These are phyloP conservation scores for Lasiosphaeriaceae sp. DNA, from an alignment of 495 filamentous ascomycete species.

Conservation along the genomic window DNA sequence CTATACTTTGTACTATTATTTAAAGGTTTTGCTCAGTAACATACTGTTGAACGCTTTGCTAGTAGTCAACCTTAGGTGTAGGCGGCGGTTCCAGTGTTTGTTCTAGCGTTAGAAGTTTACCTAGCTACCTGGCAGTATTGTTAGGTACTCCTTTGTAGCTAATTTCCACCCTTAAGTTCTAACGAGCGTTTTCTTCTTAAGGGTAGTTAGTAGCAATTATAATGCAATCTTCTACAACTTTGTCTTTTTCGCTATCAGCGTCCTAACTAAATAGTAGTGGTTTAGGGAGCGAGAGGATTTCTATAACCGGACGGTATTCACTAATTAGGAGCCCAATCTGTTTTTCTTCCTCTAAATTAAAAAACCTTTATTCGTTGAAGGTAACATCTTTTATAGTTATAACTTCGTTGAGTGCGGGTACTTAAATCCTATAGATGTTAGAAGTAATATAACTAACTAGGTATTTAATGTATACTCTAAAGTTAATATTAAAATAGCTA, in stretches of 20 bases:
- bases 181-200: not conserved
- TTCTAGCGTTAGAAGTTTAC: not conserved
- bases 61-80: not conserved
- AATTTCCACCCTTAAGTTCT: not conserved
- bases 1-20: not conserved
- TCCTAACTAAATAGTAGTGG: not conserved
- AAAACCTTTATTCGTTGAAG: conserved; percentile 3
- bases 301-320: not conserved
- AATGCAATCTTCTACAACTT: not conserved
- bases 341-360: not conserved
- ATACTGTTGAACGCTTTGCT: not conserved
- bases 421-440: conserved; percentile 28
- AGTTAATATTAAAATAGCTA: conserved; percentile 1
- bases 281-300: not conserved
- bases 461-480: conserved; percentile 25
- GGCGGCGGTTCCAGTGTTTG: not conserved
- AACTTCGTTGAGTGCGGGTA: conserved; percentile 2
- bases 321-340: not conserved
- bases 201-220: not conserved
- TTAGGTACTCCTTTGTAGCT: not conserved
- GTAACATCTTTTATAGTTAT: not conserved
- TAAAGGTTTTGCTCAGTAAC: not conserved
- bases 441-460: conserved; percentile 26
- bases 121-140: not conserved
- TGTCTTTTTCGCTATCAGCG: not conserved